Base-by-base conservation (phyloP, 2,329 filamentous ascomycete genomes). In the Colletotrichum sp. region DNA sequence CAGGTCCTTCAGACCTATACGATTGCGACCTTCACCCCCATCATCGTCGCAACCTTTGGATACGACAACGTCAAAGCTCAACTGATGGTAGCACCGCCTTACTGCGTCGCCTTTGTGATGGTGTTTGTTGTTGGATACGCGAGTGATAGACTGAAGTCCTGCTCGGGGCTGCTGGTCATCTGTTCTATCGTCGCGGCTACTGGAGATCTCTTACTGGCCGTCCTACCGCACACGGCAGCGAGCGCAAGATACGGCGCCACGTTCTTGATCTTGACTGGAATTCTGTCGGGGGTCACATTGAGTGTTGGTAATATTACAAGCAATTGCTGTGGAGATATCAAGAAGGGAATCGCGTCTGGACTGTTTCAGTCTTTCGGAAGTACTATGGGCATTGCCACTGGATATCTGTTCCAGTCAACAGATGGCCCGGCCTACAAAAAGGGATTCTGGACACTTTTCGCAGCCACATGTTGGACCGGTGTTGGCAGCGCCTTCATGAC, bases 21-120 rank as follows among this genome's bases (percentile, higher is more conserved):
- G 2, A 61, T 80, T 30, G 74, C 79, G 6, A 78, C 77, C 13
- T 79, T 79, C 30, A 77, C 78, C 7, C 79, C 79, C 0, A 78
- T 78, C 21, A 80, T 80, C 32, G 73, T 80, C 13, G 74, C 77
- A 16, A 77, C 77, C 14, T 77, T 80, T 28, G 79, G 79, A 4
- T 80, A 77, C 57, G 77, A 74, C 21, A 73, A 78, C 26, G 48
- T 79, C 39, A 64, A 61, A 9, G 77, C 78, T 3, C 79, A 80
- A 28, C 68, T 78, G 61, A 77, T 80, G 66, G 78, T 77, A 4
- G 78, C 77, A 28, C 79, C 79, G 7, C 73, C 73, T 4, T 75
- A 75, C 28, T 75, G 73, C 16, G 73, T 71, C 5, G 74, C 77
- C 3, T 75, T 79, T 12, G 69, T 79, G 8, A 78, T 78, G 60